Conservation (phyloP, 2,329 filamentous ascomycete genomes). For the Fusarium hainanense region DNA sequence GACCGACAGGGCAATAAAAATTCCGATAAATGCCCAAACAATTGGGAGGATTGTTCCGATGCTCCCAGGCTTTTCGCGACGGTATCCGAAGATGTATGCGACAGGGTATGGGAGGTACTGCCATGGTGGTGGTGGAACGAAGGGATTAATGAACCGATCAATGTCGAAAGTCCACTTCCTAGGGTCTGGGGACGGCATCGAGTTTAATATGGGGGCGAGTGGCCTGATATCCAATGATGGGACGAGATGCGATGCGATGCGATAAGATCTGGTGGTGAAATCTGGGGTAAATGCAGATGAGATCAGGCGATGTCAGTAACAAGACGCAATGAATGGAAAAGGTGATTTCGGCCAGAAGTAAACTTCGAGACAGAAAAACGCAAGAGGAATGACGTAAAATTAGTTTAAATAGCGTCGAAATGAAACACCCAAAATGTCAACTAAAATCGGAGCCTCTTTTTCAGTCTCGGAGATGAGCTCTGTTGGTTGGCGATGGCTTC, state of each 20-base stretch:
- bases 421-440: background rate
- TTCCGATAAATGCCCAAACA: slow-evolving; percentile 73
- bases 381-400: background rate
- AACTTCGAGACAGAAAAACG: background rate
- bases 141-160: slow-evolving; percentile 78
- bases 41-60: slow-evolving; percentile 69
- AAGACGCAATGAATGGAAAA: background rate
- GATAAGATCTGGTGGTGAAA: background rate
- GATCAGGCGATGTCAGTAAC: background rate
- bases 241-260: background rate
- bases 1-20: slow-evolving; percentile 69
- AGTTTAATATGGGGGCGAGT: background rate
- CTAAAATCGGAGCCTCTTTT: background rate
- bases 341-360: background rate
- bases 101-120: slow-evolving; percentile 71
- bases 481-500: slow-evolving; percentile 8
- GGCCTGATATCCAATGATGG: background rate
- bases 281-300: slow-evolving; percentile 17
- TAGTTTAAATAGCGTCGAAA: background rate
- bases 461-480: background rate
- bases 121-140: slow-evolving; percentile 74
- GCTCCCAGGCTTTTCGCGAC: slow-evolving; percentile 52
- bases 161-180: slow-evolving; percentile 73
- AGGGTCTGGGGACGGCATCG: slow-evolving; percentile 34
- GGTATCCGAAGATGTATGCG: slow-evolving; percentile 75